Evolutionary conservation across 345 rosid genomes (phyloP), one percentile per base, ranked within the genome.

Genomic region (Brassica carinata): DNA sequence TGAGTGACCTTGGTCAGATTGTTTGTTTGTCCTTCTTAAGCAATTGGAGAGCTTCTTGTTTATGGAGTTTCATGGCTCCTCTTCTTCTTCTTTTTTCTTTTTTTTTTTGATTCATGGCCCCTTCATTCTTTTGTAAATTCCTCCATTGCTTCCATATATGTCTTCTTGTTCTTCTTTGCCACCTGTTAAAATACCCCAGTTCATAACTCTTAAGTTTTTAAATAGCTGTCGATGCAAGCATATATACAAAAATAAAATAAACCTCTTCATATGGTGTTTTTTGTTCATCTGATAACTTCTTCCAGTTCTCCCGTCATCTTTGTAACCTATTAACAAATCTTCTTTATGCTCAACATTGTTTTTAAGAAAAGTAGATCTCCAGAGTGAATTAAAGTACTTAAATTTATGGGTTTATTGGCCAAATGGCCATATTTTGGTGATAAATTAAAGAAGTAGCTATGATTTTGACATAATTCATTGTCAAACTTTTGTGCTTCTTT

Each of bases 281-380:
- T 77, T 88, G 82, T 73, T 90, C 38, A 23, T 88, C 93, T 0
- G 89, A 83, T 94, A 93, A 81, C 81, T 81, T 89, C 84, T 95
- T 95, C 99, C 99, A 93, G 80, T 95, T 90, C 99, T 23, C 96
- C 94, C 2, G 88, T 53, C 69, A 91, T 83, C 85, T 89, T 95
- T n/a, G 98, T 90, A 0, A 76, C 82, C 94, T 89, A 73, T n/a
- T n/a, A n/a, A n/a, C n/a, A n/a, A n/a, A n/a, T n/a, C n/a, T n/a
- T n/a, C n/a, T n/a, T n/a, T n/a, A n/a, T n/a, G n/a, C n/a, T n/a
- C n/a, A n/a, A n/a, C n/a, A n/a, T n/a, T n/a, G n/a, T n/a, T n/a
- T n/a, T n/a, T n/a, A n/a, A n/a, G n/a, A n/a, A n/a, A n/a, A n/a
- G n/a, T n/a, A n/a, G n/a, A n/a, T n/a, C n/a, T n/a, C n/a, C n/a